Conservation (phyloP, 1,284 basidiomycete species). For the Leccinum angustisporum region DNA sequence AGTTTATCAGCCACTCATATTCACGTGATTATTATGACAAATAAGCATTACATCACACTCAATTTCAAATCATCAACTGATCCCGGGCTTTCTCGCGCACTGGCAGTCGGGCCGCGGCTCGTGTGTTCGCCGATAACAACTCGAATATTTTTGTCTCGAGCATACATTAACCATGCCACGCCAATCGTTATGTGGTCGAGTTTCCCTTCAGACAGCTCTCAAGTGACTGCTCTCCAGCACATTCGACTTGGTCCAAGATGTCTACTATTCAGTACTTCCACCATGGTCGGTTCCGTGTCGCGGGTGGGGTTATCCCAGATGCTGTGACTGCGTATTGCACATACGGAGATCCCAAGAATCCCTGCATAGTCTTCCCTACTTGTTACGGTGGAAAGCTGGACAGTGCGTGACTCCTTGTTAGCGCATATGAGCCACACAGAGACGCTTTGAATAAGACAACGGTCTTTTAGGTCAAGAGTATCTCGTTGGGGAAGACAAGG, state of each 20-base stretch:
- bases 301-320: slow-evolving; percentile 39
- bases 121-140: background rate
- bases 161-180: slow-evolving; percentile 13
- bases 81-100: background rate
- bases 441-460: slow-evolving; percentile 15
- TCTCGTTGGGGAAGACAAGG: slow-evolving; percentile 52
- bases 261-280: slow-evolving; percentile 38
- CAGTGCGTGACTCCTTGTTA: slow-evolving; percentile 24
- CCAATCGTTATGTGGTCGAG: background rate
- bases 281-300: slow-evolving; percentile 38
- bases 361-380: slow-evolving; percentile 42
- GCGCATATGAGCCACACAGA: background rate
- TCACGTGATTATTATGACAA: background rate
- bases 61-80: background rate
- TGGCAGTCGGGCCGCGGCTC: slow-evolving; percentile 7
- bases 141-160: slow-evolving; percentile 1
- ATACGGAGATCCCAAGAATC: slow-evolving; percentile 37
- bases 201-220: background rate
- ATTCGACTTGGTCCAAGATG: slow-evolving; percentile 18
- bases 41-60: background rate
- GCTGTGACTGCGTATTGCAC: slow-evolving; percentile 42
- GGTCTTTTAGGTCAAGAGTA: slow-evolving; percentile 46
- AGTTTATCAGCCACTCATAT: slow-evolving; percentile 38
- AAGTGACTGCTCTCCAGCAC: background rate
- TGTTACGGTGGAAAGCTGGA: slow-evolving; percentile 40